Evolutionary conservation across 2,329 filamentous ascomycete genomes (phyloP), one percentile per base, ranked within the genome.

Genomic region (Sporothrix dimorphospora): DNA sequence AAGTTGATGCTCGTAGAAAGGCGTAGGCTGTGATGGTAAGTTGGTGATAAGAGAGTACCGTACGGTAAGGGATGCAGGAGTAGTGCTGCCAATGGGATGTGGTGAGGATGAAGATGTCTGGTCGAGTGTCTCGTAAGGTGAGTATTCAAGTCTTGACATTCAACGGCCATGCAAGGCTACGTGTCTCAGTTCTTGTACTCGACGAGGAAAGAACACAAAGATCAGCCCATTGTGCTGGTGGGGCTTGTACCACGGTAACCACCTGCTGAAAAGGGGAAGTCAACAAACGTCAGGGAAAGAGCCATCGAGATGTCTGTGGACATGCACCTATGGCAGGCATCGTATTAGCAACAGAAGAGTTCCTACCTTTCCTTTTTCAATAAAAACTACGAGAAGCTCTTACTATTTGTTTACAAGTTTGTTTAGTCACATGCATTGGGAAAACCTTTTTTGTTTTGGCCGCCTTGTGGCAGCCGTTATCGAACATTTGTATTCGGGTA

Each of bases 131-230:
- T 16, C 11, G 11, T 19, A 8, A 19, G 24, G 3, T 27, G 3
- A 19, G 2, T 14, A 14, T 11, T 42, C 57, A 42, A 24, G 38
- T 61, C 34, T 61, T 42, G 57, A 19, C 55, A 40, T 21, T 34
- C 8, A n/a, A n/a, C 34, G 16, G 8, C 34, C 30, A 19, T 21
- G 34, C 19, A 38, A 40, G 55, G 55, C 55, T 21, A 30, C 55
- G 19, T 42, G 59, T 65, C n/a, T 27, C n/a, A 45, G 19, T 3
- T 12, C 24, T 27, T n/a, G 42, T 66, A 19, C 24, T 19, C 12
- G n/a, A 21, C 27, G 49, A 53, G 49, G 66, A 69, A 69, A 42
- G 66, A 57, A 69, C 47, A 69, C 49, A 69, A 69, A 57, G 30
- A 69, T 40, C 66, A 53, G 66, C 30, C 66, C 49, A 55, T 57